Evolutionary conservation across 345 rosid species (phyloP).

Genomic region (Camelina sativa): DNA sequence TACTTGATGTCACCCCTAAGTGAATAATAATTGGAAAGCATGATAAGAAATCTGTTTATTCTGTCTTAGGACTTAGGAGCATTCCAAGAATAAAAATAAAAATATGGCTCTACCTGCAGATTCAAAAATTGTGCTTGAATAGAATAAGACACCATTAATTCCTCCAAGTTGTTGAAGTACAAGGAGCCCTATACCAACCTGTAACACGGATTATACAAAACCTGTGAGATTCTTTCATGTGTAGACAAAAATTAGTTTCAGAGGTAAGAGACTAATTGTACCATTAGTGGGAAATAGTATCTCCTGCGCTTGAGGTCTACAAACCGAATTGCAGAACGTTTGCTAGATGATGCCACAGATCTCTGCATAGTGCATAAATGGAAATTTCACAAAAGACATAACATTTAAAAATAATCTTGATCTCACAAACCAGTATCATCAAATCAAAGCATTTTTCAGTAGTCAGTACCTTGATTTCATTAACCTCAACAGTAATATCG

Average conservation of each 20-base stretch:
- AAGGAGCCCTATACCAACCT: constrained; percentile 92
- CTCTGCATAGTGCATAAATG: constrained; percentile 46
- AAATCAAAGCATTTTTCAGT: not conserved
- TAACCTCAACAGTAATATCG: constrained; percentile 83
- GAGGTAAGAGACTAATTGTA: constrained; percentile 37
- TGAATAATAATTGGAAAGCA: constrained; percentile 4
- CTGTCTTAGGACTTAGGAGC: not conserved
- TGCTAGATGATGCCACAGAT: constrained; percentile 79
- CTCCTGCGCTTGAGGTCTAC: constrained; percentile 87
- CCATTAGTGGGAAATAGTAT: constrained; percentile 96
- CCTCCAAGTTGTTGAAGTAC: constrained; percentile 92
- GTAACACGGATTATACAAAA: constrained; percentile 37
- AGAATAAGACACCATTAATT: constrained; percentile 90
- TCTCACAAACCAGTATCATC: constrained; percentile 15
- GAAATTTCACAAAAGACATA: not conserved
- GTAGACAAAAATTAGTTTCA: constrained; percentile 16
- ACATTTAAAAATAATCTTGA: not conserved
- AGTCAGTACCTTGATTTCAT: constrained; percentile 86
- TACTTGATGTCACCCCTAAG: constrained; percentile 73
- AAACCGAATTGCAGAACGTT: constrained; percentile 73
- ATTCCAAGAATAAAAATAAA: constrained; percentile 22
- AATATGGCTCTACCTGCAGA: constrained; percentile 64
- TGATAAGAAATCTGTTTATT: constrained; percentile 5
- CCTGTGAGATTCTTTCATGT: constrained; percentile 21
- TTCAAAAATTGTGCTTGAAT: constrained; percentile 82